phyloP scores from a whole-genome alignment of 306 rosid species.

The Lablab purpureus region DNA sequence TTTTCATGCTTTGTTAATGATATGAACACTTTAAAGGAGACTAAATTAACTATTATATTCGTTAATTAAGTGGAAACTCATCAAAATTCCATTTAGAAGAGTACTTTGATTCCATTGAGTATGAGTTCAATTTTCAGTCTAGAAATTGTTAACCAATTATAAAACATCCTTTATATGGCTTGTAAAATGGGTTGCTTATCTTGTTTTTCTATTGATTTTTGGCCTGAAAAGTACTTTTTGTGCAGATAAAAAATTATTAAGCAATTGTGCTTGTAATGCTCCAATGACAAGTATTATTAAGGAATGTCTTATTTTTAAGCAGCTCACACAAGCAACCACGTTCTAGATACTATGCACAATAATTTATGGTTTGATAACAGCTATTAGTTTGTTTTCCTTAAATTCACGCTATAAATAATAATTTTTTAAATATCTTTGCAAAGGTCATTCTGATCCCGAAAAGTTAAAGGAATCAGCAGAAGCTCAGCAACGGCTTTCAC shows the following conservation, averaged over 20 bases:
- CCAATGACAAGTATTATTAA: no score
- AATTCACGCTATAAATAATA: not conserved
- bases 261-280: no score
- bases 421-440: not conserved
- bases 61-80: not conserved
- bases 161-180: not conserved
- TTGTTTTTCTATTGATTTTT: no score
- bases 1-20: not conserved
- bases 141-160: not conserved
- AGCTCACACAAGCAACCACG: no score
- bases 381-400: not conserved
- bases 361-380: not conserved
- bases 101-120: constrained; percentile 6
- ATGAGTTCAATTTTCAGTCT: not conserved
- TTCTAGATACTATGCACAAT: not conserved
- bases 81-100: not conserved
- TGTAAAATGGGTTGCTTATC: not conserved
- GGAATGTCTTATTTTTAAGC: no score
- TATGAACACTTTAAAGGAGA: not conserved
- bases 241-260: no score
- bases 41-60: not conserved
- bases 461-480: constrained; percentile 72
- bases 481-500: constrained; percentile 55
- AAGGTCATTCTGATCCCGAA: constrained; percentile 86
- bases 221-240: no score